Evolutionary conservation across 1,284 basidiomycete genomes (phyloP), one percentile per base, ranked within the genome.

Genomic region (Pseudozyma thailandica): DNA sequence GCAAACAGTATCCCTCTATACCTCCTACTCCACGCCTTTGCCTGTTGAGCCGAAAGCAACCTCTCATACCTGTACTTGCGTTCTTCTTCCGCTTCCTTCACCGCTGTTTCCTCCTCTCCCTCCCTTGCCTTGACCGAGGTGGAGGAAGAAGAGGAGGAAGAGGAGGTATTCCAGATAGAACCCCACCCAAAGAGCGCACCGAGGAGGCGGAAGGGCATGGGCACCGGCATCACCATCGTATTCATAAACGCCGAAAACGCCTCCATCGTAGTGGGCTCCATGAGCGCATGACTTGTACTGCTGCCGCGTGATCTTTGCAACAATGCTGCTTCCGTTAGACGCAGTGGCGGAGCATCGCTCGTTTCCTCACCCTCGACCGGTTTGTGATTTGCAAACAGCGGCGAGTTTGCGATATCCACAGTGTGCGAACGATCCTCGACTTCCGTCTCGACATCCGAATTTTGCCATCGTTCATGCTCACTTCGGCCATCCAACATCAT

Each of bases 151-250:
- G 37, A 31, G 6, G 43, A 27, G 4, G 47, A 27, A 13, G 58
- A n/a, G 6, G 46, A 12, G 33, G 13, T 12, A n/a, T 35, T 28
- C 58, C 62, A 72, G 35, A 72, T 49, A 35, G 41, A 46, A 3
- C 53, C 57, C 69, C 69, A 72, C 18, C 69, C 69, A 23, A 66
- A 55, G 18, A 72, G 33, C 31, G 69, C 69, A 6, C 69, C 69
- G 1, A 72, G 51, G 43, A 72, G 18, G 1, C 69, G 54, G 44
- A 72, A 55, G 0, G 69, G 69, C 58, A 72, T 72, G 42, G 69
- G 69, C 6, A 72, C 69, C 8, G 69, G 69, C 62, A 72, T 72
- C n/a, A 65, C 62, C 50, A 70, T 59, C n/a, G 58, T 72, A 28
- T 72, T 72, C 46, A 72, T 56, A 6, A 72, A 66, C n/a, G 69